A percentile compares a stretch with the other conserved stretches of the same genome.
Conservation (phyloP, 345 rosid species). For the Eucalyptus albens region DNA sequence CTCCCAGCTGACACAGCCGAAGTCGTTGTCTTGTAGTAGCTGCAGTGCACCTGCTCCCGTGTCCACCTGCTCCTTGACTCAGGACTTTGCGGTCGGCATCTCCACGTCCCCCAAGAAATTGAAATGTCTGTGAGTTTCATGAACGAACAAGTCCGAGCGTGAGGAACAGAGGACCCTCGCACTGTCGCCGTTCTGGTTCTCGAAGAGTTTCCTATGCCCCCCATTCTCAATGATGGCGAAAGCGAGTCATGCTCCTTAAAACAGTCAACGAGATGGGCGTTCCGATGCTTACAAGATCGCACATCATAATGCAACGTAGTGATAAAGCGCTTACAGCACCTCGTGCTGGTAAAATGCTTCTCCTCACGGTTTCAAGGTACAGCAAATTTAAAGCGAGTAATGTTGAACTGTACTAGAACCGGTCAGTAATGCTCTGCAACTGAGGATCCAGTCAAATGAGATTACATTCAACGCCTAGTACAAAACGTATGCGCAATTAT, state of each 20-base stretch:
- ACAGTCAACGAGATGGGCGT: background rate
- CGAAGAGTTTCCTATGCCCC: background rate
- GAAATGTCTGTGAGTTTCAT: background rate
- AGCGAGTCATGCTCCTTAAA: background rate
- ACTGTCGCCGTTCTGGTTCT: background rate
- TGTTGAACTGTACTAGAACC: background rate
- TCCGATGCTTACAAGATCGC: background rate
- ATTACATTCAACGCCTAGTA: background rate
- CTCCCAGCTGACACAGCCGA: background rate
- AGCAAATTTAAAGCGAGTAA: background rate
- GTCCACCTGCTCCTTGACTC: background rate
- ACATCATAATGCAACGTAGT: background rate
- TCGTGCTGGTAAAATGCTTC: background rate
- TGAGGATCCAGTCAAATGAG: background rate
- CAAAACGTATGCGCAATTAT: background rate
- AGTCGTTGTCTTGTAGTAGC: background rate
- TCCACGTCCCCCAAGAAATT: background rate
- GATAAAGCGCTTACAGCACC: background rate
- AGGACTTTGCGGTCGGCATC: background rate
- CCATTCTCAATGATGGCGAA: background rate
- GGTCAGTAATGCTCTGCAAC: background rate
- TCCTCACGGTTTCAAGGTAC: background rate
- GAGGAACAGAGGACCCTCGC: background rate
- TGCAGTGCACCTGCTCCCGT: accelerated
- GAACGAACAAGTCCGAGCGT: background rate